Conservation (phyloP, 2,329 filamentous ascomycete genomes). For the Annulohypoxylon truncatum region DNA sequence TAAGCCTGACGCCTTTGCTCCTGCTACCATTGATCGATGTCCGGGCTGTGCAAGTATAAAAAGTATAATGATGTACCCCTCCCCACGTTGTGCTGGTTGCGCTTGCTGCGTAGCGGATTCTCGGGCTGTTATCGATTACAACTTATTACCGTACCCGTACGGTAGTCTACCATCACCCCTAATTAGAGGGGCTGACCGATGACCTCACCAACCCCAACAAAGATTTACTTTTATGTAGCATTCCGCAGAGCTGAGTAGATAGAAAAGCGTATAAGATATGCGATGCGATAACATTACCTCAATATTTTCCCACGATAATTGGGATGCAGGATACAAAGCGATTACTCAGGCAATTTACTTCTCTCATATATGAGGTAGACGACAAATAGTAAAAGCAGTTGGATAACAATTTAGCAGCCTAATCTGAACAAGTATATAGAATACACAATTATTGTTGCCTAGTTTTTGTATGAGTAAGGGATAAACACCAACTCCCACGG, state of each 20-base stretch:
- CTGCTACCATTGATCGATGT: background rate
- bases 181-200: conserved; percentile 31
- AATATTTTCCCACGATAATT: background rate
- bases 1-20: background rate
- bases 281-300: background rate
- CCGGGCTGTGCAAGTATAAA: background rate
- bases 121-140: conserved; percentile 39
- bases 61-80: conserved; percentile 31
- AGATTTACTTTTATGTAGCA: conserved; percentile 1
- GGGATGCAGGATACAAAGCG: background rate
- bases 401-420: background rate
- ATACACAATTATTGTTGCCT: conserved; percentile 13
- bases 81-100: conserved; percentile 20
- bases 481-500: conserved; percentile 1
- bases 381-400: background rate
- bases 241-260: background rate
- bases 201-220: conserved; percentile 33
- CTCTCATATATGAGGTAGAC: background rate
- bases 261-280: background rate
- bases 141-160: no score
- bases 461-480: conserved; percentile 5
- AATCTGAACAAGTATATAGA: background rate
- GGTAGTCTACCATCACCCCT: no score
- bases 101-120: conserved; percentile 1
- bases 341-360: no score